Evolutionary conservation across 768 basidiomycete species (phyloP), one percentile per base, ranked within the genome.

Genomic region (Russula foetens): DNA sequence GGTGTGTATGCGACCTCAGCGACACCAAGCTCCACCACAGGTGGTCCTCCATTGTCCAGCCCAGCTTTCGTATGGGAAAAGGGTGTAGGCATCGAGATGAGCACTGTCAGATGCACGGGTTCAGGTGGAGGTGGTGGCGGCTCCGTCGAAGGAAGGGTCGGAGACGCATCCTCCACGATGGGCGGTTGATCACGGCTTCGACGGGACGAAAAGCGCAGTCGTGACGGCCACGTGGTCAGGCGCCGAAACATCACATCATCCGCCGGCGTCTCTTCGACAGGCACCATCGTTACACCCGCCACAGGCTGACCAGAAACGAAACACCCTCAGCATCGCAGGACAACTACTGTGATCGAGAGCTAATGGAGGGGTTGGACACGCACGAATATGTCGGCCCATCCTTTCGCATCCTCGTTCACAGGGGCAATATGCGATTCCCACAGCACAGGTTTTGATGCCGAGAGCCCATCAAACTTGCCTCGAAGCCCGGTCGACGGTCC

Each of bases 21-120:
- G 19, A 62, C n/a, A 14, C 60, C 60, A 46, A 62, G 17, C 44
- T 62, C 60, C 19, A 62, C 50, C 4, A 58, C 28, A 7, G 60
- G 60, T 28, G 60, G 51, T 4, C 55, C 50, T 5, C 14, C 17
- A 3, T 50, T 45, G 19, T 21, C 43, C 35, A 41, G 9, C 4
- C 38, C 28, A 29, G 35, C 4, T 7, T 23, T 57, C 23, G 21
- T 38, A 26, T 48, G 55, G 4, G 50, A 12, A 6, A 12, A 8
- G 11, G 50, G 38, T 1, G 38, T 47, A 6, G 60, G 60, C 60
- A 62, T 62, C n/a, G 60, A 51, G 44, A 62, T 21, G 28, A 62
- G 51, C 4, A 62, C 55, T 4, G 60, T 45, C 0, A 62, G 19
- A 14, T 33, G 38, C 17, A 47, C 7, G 9, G 50, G 50, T 9